Evolutionary conservation across 108 stramenopile genomes (phyloP).

Genomic region (Schizochytrium sp.): DNA sequence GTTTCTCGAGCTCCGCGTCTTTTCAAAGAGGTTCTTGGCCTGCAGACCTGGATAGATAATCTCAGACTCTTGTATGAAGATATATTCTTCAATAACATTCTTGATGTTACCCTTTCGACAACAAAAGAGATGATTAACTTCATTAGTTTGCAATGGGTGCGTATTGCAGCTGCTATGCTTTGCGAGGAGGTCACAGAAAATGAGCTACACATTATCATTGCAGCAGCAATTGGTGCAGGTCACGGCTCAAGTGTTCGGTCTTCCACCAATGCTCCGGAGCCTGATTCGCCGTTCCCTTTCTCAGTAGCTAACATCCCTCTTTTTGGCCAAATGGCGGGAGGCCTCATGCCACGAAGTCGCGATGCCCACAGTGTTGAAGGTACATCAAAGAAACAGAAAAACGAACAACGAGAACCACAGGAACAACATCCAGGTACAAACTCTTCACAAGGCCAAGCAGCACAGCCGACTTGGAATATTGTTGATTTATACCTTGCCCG

Average conservation of each 20-base stretch:
- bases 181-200: neutral
- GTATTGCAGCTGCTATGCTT: conserved; percentile 7
- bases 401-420: too few species aligned
- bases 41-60: conserved; percentile 33
- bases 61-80: conserved; percentile 10
- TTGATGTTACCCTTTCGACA: conserved; percentile 10
- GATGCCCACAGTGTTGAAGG: too few species aligned
- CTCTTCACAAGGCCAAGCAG: neutral
- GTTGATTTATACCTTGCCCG: conserved; percentile 14
- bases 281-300: neutral
- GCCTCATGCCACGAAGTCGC: neutral
- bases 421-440: neutral
- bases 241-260: neutral
- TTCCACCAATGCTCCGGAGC: neutral
- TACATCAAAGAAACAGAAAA: neutral
- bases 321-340: neutral
- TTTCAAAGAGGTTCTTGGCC: neutral
- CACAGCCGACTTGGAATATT: neutral
- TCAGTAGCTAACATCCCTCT: neutral
- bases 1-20: neutral
- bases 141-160: neutral
- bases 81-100: neutral
- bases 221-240: conserved; percentile 23
- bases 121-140: conserved; percentile 4
- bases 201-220: neutral